Evolutionary conservation across 306 rosid species (phyloP), one percentile per base, ranked within the genome.

Genomic region (Coriaria nepalensis): DNA sequence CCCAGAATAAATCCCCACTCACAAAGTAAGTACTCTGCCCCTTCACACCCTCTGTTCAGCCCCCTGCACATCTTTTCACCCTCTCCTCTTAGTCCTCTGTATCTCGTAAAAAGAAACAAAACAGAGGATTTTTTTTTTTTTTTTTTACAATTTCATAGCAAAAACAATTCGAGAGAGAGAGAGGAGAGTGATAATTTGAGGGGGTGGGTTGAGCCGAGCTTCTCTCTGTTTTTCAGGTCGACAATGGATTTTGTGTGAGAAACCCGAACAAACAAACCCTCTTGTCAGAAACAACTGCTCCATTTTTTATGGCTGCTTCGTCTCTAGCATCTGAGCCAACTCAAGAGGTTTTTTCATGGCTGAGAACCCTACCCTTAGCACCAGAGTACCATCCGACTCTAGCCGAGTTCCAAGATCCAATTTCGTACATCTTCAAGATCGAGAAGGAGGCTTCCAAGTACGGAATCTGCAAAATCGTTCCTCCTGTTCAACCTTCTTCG

Each of bases 381-480:
- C 98, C 98, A 2, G 98, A 82, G 63, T 92, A 85, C 63, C 64
- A 79, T 6, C 98, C 98, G 0, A 77, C 62, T 15, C 40, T 65
- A 10, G 70, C 93, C 0, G 98, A 92, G 81, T 92, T 92, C 55
- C 87, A 82, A 70, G 98, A 92, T 86, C 98, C 98, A 52, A 92
- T 92, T 64, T 71, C 76, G 5, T 92, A 92, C 93, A 92, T 92
- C 75, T 92, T 79, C 65, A 92, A 92, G 83, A 92, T 92, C 93
- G 98, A 92, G 68, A 86, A 85, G 41, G 93, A 92, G 53, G 98
- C 98, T 5, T 92, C 96, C 8, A 67, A 70, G 66, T 92, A 60
- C 49, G 98, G 98, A 43, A 92, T 92, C 83, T 92, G 98, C 69
- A 92, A 92, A 78, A 92, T 92, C 70, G 77, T 92, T 0, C 94